phyloP scores from a whole-genome alignment of 352 stramenopile genomes.

The Aphanomyces cochlioides region DNA sequence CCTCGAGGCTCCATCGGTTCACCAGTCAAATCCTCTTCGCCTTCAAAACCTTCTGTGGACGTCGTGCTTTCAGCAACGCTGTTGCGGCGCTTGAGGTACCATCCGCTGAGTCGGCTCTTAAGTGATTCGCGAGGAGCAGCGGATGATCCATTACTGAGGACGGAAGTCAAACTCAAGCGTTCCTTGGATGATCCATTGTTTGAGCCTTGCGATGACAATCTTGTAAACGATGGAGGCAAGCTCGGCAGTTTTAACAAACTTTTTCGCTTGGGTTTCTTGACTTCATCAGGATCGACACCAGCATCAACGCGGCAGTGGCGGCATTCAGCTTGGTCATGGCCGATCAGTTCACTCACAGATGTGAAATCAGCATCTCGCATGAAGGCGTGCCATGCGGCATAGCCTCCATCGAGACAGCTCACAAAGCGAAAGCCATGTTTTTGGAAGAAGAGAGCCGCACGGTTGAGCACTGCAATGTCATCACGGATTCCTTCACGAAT shows the following conservation, averaged over 20 bases:
- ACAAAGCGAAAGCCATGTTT: slow-evolving; percentile 81
- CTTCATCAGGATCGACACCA: background rate
- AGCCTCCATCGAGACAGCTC: slow-evolving; percentile 67
- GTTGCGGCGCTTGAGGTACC: background rate
- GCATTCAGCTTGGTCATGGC: slow-evolving; percentile 61
- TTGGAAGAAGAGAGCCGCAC: slow-evolving; percentile 75
- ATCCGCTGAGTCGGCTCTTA: background rate
- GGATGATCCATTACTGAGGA: background rate
- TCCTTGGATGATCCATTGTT: background rate
- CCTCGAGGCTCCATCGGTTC: slow-evolving; percentile 14
- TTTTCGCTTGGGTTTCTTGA: background rate
- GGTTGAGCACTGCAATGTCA: slow-evolving; percentile 67
- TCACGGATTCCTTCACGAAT: slow-evolving; percentile 68
- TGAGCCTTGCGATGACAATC: background rate
- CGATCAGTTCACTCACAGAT: slow-evolving; percentile 62
- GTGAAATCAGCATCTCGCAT: slow-evolving; percentile 59
- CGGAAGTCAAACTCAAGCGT: background rate
- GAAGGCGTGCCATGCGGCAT: slow-evolving; percentile 79
- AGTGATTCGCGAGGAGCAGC: background rate
- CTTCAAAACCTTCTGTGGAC: background rate
- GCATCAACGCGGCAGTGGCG: slow-evolving; percentile 79
- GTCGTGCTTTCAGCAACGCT: background rate
- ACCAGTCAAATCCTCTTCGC: slow-evolving; percentile 4
- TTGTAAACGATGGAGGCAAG: background rate
- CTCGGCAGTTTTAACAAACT: slow-evolving; percentile 20